Conservation (phyloP, 768 basidiomycete species). For the Hypsizygus marmoreus region DNA sequence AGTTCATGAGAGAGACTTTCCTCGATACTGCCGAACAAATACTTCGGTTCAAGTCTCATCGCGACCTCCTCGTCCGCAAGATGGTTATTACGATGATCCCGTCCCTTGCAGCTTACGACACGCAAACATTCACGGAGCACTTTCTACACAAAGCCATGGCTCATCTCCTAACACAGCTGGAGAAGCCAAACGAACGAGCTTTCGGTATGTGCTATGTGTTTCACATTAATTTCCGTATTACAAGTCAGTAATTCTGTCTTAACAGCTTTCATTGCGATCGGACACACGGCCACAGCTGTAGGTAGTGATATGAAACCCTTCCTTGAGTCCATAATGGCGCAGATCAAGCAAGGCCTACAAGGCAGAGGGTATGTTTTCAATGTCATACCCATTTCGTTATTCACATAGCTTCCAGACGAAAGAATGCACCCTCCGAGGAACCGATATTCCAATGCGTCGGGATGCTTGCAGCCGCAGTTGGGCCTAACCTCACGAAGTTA, state of each 20-base stretch:
- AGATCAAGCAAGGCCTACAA: conserved; percentile 88
- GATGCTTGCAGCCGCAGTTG: conserved; percentile 93
- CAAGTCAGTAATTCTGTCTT: too few relatives aligned
- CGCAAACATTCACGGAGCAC: conserved; percentile 86
- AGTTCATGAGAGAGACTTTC: conserved; percentile 91
- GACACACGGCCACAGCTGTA: conserved; percentile 90
- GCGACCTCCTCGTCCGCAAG: conserved; percentile 86
- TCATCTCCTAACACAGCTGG: conserved; percentile 83
- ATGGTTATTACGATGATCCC: conserved; percentile 97
- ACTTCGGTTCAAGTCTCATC: conserved; percentile 82
- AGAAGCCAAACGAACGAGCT: conserved; percentile 85
- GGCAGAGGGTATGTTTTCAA: conserved; percentile 65
- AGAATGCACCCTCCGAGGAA: conserved; percentile 91
- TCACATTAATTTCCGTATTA: too few relatives aligned
- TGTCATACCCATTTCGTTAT: neutral
- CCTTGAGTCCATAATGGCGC: conserved; percentile 85
- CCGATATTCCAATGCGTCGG: conserved; percentile 98
- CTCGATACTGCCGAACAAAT: conserved; percentile 88
- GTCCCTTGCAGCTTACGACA: conserved; percentile 91
- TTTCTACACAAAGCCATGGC: conserved; percentile 95
- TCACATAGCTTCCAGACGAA: conserved; percentile 50
- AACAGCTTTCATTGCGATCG: conserved; percentile 96
- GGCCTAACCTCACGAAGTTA: conserved; percentile 92
- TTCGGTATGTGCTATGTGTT: conserved; percentile 72
- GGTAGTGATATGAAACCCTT: conserved; percentile 96